A percentile compares a stretch with the other conserved stretches of the same genome.
phyloP scores from a whole-genome alignment of 2,329 filamentous ascomycete genomes.

The Bertia moriformis region DNA sequence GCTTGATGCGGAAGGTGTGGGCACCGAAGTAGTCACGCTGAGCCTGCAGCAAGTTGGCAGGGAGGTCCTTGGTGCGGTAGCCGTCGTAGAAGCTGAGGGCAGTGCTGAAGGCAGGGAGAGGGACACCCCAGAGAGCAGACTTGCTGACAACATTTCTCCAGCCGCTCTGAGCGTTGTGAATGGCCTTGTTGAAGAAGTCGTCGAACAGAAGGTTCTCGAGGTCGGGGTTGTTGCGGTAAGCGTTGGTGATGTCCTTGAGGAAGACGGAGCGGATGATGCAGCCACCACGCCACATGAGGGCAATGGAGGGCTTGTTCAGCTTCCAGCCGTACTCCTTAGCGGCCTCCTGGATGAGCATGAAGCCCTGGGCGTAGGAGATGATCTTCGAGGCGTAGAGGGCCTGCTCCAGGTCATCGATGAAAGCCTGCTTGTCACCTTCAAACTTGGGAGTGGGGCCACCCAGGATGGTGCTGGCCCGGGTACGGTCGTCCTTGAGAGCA shows the following conservation, averaged over 20 bases:
- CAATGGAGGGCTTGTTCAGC: conserved; percentile 99
- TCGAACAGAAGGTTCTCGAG: conserved; percentile 97
- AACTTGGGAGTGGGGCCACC: conserved; percentile 67
- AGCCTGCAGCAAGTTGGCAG: conserved; percentile 94
- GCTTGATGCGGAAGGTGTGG: conserved; percentile 81
- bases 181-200: conserved; percentile 99
- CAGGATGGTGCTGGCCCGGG: conserved; percentile 65
- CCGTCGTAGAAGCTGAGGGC: conserved; percentile 98
- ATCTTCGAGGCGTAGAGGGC: conserved; percentile 99
- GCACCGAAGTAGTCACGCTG: conserved; percentile 99
- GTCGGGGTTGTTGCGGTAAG: conserved; percentile 85
- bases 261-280: conserved; percentile 99
- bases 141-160: conserved; percentile 88
- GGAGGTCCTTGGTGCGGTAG: conserved; percentile 91
- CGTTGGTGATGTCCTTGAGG: conserved; percentile 97
- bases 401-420: conserved; percentile 96
- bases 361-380: conserved; percentile 97
- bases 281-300: conserved; percentile 98
- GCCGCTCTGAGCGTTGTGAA: conserved; percentile 84
- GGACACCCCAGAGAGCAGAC: conserved; percentile 85
- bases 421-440: conserved; percentile 77
- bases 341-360: conserved; percentile 99
- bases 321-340: conserved; percentile 95
- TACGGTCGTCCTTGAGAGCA: conserved; percentile 85
- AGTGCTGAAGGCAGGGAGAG: conserved; percentile 89